Percentiles rank a stretch among this genome's conserved stretches.
These are phyloP conservation scores for Sporisorium iseilematis-ciliati DNA, from an alignment of 1,284 basidiomycete species.

Conservation along the genomic window DNA sequence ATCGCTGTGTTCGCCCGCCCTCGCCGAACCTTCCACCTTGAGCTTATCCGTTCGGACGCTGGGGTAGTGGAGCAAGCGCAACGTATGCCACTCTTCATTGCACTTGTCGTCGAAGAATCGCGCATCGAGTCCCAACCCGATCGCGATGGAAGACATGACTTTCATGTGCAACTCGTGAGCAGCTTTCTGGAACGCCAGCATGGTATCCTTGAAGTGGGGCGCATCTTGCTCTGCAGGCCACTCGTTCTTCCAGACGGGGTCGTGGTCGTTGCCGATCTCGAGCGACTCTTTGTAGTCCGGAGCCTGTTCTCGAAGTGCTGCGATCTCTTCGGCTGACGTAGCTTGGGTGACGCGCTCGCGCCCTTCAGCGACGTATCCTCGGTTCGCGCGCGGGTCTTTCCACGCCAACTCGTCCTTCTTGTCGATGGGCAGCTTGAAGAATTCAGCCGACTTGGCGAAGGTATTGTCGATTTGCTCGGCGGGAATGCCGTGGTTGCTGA, in stretches of 20 bases:
- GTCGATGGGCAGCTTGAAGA: conserved; percentile 78
- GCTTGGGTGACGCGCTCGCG: conserved; percentile 84
- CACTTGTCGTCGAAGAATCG: conserved; percentile 33
- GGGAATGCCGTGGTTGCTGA: conserved; percentile 29
- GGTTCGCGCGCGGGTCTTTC: conserved; percentile 79
- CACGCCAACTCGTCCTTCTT: conserved; percentile 73
- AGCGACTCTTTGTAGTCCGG: conserved; percentile 82
- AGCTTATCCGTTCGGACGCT: conserved; percentile 26
- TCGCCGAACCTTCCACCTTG: conserved; percentile 22
- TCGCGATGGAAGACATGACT: conserved; percentile 83
- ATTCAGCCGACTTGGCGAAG: conserved; percentile 79
- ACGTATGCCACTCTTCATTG: conserved; percentile 24
- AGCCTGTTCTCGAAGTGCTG: conserved; percentile 75
- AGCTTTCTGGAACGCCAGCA: conserved; percentile 80
- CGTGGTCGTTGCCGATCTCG: conserved; percentile 82
- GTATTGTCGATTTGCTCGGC: conserved; percentile 68
- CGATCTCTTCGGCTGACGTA: conserved; percentile 77
- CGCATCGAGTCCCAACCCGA: conserved; percentile 75
- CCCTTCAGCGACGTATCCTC: conserved; percentile 83
- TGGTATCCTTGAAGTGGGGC: conserved; percentile 78
- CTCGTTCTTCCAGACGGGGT: conserved; percentile 74
- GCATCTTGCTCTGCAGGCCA: conserved; percentile 79
- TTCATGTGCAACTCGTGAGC: conserved; percentile 78
- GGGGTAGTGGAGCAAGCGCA: conserved; percentile 29
- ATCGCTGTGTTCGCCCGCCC: conserved; percentile 34